Conservation (phyloP, 2,329 filamentous ascomycete species). For the Alternaria angustiovoidea region DNA sequence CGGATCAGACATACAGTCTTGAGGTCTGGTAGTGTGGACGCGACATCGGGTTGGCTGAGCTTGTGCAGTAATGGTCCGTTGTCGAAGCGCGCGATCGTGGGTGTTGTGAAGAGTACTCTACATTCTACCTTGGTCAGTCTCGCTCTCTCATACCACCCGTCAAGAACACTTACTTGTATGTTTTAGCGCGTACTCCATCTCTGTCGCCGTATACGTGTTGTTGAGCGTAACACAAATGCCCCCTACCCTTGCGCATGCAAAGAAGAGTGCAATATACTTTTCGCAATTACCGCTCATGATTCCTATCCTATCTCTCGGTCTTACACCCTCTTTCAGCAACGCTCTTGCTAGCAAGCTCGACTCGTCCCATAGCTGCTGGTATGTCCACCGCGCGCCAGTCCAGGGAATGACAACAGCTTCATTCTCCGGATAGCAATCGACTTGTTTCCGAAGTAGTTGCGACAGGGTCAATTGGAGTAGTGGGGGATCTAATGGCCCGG, state of each 20-base stretch:
- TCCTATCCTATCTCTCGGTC: slow-evolving; percentile 73
- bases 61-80: slow-evolving; percentile 65
- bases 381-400: slow-evolving; percentile 77
- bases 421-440: slow-evolving; percentile 67
- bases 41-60: slow-evolving; percentile 32
- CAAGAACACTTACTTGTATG: slow-evolving; percentile 66
- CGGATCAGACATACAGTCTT: slow-evolving; percentile 45
- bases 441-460: slow-evolving; percentile 76
- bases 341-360: slow-evolving; percentile 52
- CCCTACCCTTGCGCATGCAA: slow-evolving; percentile 66
- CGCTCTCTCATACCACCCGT: background rate
- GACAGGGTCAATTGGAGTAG: slow-evolving; percentile 76
- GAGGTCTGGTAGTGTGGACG: slow-evolving; percentile 36
- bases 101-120: slow-evolving; percentile 76
- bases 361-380: slow-evolving; percentile 54
- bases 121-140: slow-evolving; percentile 60
- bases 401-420: slow-evolving; percentile 79
- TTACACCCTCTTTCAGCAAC: slow-evolving; percentile 71
- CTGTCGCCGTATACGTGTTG: slow-evolving; percentile 79
- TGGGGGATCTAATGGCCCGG: slow-evolving; percentile 73
- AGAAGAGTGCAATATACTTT: slow-evolving; percentile 71
- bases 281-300: slow-evolving; percentile 74
- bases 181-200: slow-evolving; percentile 74
- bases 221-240: slow-evolving; percentile 75
- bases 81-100: slow-evolving; percentile 70